Base-by-base conservation (phyloP, 768 basidiomycete species). In the Chalciporus chontae region DNA sequence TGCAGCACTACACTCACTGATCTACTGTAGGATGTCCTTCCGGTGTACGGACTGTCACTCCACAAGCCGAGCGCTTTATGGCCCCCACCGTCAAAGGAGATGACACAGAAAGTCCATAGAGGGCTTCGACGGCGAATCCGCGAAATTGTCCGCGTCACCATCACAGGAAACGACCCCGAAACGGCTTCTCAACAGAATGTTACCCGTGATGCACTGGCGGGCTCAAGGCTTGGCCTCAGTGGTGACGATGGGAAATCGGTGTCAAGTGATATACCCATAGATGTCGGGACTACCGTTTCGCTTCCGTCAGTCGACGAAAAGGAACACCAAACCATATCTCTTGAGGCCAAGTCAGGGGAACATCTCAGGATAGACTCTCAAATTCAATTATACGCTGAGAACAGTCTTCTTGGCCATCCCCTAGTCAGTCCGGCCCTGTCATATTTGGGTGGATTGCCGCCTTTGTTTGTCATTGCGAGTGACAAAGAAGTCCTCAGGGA, bases 401-500 rank as follows among this genome's bases (percentile, higher is more conserved):
- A 96, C 62, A 84, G 76, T 48, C 70, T 90, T 53, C 59, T 95
- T 2, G 70, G 60, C 3, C 90, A 94, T 62, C 94, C 94, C 2
- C 76, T 93, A 42, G 80, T 98, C 36, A 94, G 90, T 55, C 86
- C 93, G 0, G 82, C 78, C 8, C 64, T 88, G 54, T 80, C 81
- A 0, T 94, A 92, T 67, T 77, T 99, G 10, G 96, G 95, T 5
- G 94, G 94, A 2, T 68, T 99, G 0, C 91, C 91, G 2, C 96
- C 96, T 11, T 62, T 98, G 40, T 69, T 92, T 21, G 70, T 99
- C 56, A 83, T 94, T 55, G 87, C 84, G 1, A 84, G 95, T 36
- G 89, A 96, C 48, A 88, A 86, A 59, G 95, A 98, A 70, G 91
- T 95, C 0, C 68, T 97, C 38, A 75, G 94, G 47, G 95, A 98